Conservation (phyloP, 805 yeast species). For the Yarrowia bubula region DNA sequence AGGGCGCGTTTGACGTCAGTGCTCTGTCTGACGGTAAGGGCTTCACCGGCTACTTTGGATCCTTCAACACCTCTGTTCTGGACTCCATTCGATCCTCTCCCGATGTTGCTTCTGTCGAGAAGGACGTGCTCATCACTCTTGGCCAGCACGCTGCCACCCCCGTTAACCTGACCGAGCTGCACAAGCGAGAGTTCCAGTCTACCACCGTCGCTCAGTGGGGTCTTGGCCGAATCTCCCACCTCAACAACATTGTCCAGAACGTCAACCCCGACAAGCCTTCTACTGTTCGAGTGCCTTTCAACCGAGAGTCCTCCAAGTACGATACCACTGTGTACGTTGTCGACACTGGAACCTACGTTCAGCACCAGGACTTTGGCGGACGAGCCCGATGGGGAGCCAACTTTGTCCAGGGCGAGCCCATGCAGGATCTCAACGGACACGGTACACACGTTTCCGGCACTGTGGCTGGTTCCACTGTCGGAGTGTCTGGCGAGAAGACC, state of each 20-base stretch:
- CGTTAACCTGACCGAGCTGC: conserved; percentile 14
- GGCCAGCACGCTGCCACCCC: not conserved
- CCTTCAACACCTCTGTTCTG: conserved; percentile 13
- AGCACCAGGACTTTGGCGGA: conserved; percentile 54
- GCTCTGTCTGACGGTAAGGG: conserved; percentile 15
- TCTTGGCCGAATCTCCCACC: conserved; percentile 82
- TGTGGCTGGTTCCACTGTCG: conserved; percentile 51
- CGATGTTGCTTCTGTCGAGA: conserved; percentile 50
- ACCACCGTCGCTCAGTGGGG: conserved; percentile 81
- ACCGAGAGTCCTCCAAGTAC: conserved; percentile 62
- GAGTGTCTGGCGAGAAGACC: conserved; percentile 50
- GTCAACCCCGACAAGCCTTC: conserved; percentile 35
- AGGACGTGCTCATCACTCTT: conserved; percentile 59
- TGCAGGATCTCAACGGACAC: conserved; percentile 55
- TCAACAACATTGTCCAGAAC: conserved; percentile 44
- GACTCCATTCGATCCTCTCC: conserved; percentile 11
- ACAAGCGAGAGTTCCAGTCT: conserved; percentile 49
- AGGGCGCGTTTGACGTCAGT: conserved; percentile 10
- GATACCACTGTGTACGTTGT: conserved; percentile 47
- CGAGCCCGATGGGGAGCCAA: conserved; percentile 58
- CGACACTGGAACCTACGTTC: conserved; percentile 54
- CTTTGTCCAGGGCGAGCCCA: conserved; percentile 47
- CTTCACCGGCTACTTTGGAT: conserved; percentile 20
- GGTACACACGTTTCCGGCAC: conserved; percentile 65
- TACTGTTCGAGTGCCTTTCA: conserved; percentile 50